Evolutionary conservation across 2,329 filamentous ascomycete species (phyloP), one percentile per base, ranked within the genome.

Genomic region (Paraphoma sp.): DNA sequence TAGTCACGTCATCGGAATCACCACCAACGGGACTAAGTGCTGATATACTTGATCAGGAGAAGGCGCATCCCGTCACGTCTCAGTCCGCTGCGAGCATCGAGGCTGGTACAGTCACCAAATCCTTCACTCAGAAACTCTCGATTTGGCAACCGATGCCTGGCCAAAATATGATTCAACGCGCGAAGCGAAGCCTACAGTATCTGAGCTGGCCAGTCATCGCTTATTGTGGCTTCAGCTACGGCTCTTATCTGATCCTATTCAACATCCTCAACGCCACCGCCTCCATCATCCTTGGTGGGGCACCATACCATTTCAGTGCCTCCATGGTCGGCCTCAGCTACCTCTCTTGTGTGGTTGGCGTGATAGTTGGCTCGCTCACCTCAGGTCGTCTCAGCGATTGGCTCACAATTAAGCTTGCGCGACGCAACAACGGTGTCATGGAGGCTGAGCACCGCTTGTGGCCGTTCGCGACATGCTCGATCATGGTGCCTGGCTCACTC

Each of bases 401-500:
- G 60, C 48, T 76, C 3, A 69, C 63, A 16, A 57, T 70, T 29
- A 62, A 62, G 45, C 59, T 69, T 4, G 78, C 78, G 6, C 70
- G 78, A 1, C 64, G 70, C 2, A 79, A 79, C 55, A 56, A 59
- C 9, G 78, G 78, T 18, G 68, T 80, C 11, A 64, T 75, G 31
- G 78, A 80, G 57, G 65, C 78, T 0, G 79, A 80, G 50, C 70
- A 78, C 45, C 65, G 76, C 0, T 62, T 80, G 0, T 80, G 78
- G 74, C 69, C 78, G 1, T 78, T 80, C 56, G 49, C 66, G 1
- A 65, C 72, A 1, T 78, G 76, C 10, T 54, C 79, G 10, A 52
- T 84, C 4, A 63, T 83, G 28, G 71, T 82, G 5, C 80, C 81
- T 0, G 76, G 72, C 9, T 78, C 76, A 0, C 69, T 83, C 4